Conservation (phyloP, 2,329 filamentous ascomycete species). For the Exophiala aquamarina region DNA sequence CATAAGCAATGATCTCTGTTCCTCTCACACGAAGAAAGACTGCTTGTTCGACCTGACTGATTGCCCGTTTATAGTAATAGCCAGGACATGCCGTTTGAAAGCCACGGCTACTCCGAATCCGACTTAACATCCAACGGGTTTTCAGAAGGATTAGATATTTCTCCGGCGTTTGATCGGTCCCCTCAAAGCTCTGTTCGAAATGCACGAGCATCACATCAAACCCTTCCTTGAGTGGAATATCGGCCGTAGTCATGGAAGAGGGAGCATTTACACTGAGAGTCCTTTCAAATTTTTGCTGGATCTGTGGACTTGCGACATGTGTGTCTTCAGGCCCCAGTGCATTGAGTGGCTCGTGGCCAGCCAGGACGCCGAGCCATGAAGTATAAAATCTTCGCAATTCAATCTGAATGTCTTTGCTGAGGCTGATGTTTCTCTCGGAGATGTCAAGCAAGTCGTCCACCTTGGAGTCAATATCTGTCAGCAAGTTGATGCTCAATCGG, state of each 20-base stretch:
- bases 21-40: not conserved
- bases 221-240: slow-evolving; percentile 2
- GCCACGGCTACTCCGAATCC: not conserved
- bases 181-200: slow-evolving; percentile 6
- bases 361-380: not conserved
- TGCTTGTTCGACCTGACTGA: slow-evolving; percentile 8
- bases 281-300: slow-evolving; percentile 3
- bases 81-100: slow-evolving; percentile 3
- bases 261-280: not conserved
- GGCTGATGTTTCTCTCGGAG: slow-evolving; percentile 1
- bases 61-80: slow-evolving; percentile 9
- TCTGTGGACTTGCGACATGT: slow-evolving; percentile 1
- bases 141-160: slow-evolving; percentile 9
- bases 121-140: slow-evolving; percentile 5
- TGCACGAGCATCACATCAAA: slow-evolving; percentile 5
- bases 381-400: slow-evolving; percentile 6
- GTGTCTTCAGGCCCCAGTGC: not conserved
- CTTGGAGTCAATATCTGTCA: slow-evolving; percentile 8
- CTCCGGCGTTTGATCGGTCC: slow-evolving; percentile 3
- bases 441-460: slow-evolving; percentile 8
- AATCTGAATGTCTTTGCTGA: slow-evolving; percentile 5
- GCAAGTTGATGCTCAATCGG: slow-evolving; percentile 5
- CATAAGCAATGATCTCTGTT: slow-evolving; percentile 4
- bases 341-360: slow-evolving; percentile 1
- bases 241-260: not conserved